Percentiles rank a stretch among this genome's conserved stretches.
Conservation (phyloP, 768 basidiomycete species). For the Dioszegia crocea region DNA sequence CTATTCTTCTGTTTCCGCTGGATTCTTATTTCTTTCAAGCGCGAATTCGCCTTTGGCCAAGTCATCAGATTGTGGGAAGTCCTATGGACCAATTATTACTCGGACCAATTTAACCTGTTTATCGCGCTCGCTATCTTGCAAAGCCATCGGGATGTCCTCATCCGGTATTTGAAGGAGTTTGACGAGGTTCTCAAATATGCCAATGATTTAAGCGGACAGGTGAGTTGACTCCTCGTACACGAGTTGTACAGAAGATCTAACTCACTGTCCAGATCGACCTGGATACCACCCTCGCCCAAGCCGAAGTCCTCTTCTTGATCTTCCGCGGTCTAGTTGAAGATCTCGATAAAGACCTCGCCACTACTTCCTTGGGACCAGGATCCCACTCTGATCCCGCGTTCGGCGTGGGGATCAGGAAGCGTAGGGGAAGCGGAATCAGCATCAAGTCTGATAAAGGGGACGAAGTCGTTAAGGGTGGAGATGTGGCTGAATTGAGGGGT, state of each 20-base stretch:
- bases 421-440: constrained; percentile 7
- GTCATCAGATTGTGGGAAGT: constrained; percentile 82
- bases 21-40: constrained; percentile 77
- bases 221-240: constrained; percentile 17
- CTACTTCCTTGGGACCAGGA: not conserved
- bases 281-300: constrained; percentile 90
- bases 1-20: constrained; percentile 98
- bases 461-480: constrained; percentile 6
- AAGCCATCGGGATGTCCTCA: constrained; percentile 88
- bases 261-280: constrained; percentile 64
- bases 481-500: constrained; percentile 8
- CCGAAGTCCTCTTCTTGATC: constrained; percentile 91
- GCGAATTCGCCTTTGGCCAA: constrained; percentile 90
- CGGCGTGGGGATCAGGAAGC: constrained; percentile 2
- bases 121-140: constrained; percentile 90
- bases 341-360: constrained; percentile 56
- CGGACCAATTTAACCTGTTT: constrained; percentile 82
- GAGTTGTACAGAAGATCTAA: not conserved
- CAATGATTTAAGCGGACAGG: constrained; percentile 44
- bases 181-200: constrained; percentile 57
- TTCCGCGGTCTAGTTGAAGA: constrained; percentile 84
- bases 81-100: constrained; percentile 66
- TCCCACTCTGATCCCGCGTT: not conserved
- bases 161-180: constrained; percentile 79
- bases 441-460: constrained; percentile 8